Evolutionary conservation across 1,284 basidiomycete genomes (phyloP), one percentile per base, ranked within the genome.

Genomic region (Malassezia pachydermatis): DNA sequence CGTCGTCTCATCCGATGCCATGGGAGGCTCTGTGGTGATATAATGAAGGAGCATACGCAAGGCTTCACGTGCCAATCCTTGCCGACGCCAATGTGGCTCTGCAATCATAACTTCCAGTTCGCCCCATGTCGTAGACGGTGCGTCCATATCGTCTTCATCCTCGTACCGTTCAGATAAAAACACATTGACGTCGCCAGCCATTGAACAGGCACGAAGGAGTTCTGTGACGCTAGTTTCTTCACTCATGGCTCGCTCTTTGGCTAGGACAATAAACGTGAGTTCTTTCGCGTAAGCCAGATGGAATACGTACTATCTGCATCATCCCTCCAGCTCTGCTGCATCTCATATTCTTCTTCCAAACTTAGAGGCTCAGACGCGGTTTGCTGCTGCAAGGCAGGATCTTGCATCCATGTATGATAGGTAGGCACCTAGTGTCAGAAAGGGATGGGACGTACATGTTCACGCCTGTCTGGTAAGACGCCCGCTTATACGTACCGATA

Each of bases 151-250:
- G 8, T 53, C 48, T 23, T 45, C 43, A 5, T 57, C 53, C 20
- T 58, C 55, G 23, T 57, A 28, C 8, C 29, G 25, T 16, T 30
- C 20, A 10, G 58, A 54, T 47, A 94, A 74, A 71, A 95, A 94
- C 23, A 94, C 73, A 68, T 95, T 95, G 33, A 90, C 87, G 67
- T 95, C 89, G 25, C 90, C 90, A 13, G 87, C 77, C 88, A 94
- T 90, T 9, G 76, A 43, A 11, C 27, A 78, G 19, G 81, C 75
- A 4, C 68, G 48, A n/a, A 59, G 13, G 2, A 40, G 19, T 14
- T 34, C 80, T 57, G n/a, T 74, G 70, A 10, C 74, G 28, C 34
- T 32, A 2, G 16, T 33, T 11, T 34, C 25, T 19, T n/a, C 19
- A 17, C 28, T 29, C 20, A 28, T 23, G 13, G 5, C 35, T 19